Evolutionary conservation across 2,329 filamentous ascomycete genomes (phyloP).

Genomic region (Claviceps pazoutovae): DNA sequence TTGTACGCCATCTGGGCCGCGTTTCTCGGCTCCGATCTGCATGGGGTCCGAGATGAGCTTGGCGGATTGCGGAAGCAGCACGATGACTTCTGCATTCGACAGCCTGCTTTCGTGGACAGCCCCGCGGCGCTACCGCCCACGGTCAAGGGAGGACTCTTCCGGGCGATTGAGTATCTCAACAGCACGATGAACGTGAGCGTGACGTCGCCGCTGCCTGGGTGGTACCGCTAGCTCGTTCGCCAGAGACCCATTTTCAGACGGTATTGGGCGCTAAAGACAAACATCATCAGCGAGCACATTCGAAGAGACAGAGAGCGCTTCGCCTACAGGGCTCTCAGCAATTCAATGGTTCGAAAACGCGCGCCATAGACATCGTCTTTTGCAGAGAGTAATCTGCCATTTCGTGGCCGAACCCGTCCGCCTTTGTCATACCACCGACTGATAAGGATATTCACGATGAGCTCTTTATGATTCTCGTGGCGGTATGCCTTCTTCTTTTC

Average conservation of each 20-base stretch:
- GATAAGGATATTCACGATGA: conserved; percentile 12
- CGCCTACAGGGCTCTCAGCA: background rate
- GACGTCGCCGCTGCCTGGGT: background rate
- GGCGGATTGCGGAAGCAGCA: background rate
- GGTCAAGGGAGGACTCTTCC: background rate
- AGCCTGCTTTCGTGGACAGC: background rate
- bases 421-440: background rate
- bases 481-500: background rate
- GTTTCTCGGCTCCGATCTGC: conserved; percentile 13
- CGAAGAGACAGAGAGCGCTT: background rate
- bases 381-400: conserved; percentile 1
- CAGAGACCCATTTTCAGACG: background rate
- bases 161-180: background rate
- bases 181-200: background rate
- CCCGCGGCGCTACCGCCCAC: background rate
- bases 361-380: conserved; percentile 6
- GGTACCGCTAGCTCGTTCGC: background rate
- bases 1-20: conserved; percentile 19
- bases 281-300: background rate
- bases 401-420: background rate
- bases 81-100: background rate
- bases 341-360: background rate
- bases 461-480: conserved; percentile 9
- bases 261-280: background rate
- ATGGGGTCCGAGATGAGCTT: background rate